Base-by-base conservation (phyloP, 2,329 filamentous ascomycete genomes). In the Sphaerulina musiva region DNA sequence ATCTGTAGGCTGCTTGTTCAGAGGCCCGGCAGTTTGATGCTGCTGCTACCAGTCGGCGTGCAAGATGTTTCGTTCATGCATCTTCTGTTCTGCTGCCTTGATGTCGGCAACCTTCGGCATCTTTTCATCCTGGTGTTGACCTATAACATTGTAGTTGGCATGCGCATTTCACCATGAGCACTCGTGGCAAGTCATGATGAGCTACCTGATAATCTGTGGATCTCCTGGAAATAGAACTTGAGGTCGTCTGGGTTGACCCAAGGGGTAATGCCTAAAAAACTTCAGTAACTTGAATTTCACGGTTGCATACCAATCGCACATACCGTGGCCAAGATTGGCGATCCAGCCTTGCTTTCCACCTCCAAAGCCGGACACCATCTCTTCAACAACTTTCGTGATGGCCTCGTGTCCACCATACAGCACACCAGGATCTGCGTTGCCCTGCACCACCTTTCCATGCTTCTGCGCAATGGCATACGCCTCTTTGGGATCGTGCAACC, bases 341-440 rank as follows among this genome's bases (percentile, higher is more conserved):
- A 98, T 97, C 92, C 93, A 98, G 40, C 92, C 89, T 71, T 91
- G 84, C 73, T 90, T 92, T 51, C 86, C 86, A 58, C 84, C 83
- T 56, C 80, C 79, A 68, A 97, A 98, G 0, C 92, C 92, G 58
- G 84, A 76, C 1, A 95, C 89, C 87, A 96, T 95, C 45, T 84
- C 78, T 72, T 92, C 80, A 6, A 96, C 91, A 0, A 85, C 86
- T 60, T 80, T 77, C 3, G 89, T 93, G 62, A 98, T 97, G 43
- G 85, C 82, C 59, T 85, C 83, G 60, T 80, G 84, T 6, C 86
- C 85, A 40, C 93, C 93, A 68, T 98, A 98, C 46, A 98, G 73
- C 20, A 95, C 82, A 38, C 93, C 93, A 0, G 93, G 93, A 68
- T 98, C 93, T 20, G 93, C 91, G 69, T 98, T 98, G 47, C 93